A percentile compares a stretch with the other conserved stretches of the same genome.
These are phyloP conservation scores for Psophocarpus tetragonolobus DNA, from an alignment of 306 rosid genomes.

Conservation along the genomic window DNA sequence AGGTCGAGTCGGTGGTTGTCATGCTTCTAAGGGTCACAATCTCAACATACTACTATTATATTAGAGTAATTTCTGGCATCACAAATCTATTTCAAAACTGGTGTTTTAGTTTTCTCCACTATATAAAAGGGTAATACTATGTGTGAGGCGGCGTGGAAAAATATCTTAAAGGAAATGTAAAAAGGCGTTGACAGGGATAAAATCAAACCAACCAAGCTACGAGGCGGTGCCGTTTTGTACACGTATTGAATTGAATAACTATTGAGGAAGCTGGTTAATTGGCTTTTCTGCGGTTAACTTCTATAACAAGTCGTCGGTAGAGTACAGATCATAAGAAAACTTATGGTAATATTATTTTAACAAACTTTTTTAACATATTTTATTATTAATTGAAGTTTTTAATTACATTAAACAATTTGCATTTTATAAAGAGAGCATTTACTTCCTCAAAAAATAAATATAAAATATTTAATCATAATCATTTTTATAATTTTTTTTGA, in stretches of 20 bases:
- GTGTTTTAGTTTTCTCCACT: not conserved
- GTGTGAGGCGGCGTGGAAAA: constrained; percentile 50
- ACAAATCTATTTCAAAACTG: too few species aligned
- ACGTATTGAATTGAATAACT: not conserved
- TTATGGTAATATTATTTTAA: too few species aligned
- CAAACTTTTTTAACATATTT: too few species aligned
- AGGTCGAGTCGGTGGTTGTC: constrained; percentile 40
- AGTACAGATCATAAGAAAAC: not conserved
- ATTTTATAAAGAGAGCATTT: too few species aligned
- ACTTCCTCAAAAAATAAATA: too few species aligned
- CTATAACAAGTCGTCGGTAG: not conserved
- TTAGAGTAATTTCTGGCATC: too few species aligned
- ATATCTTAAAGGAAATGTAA: not conserved
- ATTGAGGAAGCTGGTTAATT: not conserved
- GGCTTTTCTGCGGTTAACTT: not conserved
- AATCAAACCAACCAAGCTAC: not conserved
- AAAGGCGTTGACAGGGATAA: not conserved
- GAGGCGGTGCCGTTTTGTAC: constrained; percentile 26
- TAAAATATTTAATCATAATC: too few species aligned
- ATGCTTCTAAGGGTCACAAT: not conserved
- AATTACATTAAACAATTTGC: too few species aligned
- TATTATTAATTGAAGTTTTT: too few species aligned
- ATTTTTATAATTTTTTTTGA: too few species aligned
- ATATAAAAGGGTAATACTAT: not conserved
- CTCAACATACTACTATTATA: not conserved